These are phyloP conservation scores for Penstemon barbatus DNA, from an alignment of 257 asterid genomes.

Conservation along the genomic window DNA sequence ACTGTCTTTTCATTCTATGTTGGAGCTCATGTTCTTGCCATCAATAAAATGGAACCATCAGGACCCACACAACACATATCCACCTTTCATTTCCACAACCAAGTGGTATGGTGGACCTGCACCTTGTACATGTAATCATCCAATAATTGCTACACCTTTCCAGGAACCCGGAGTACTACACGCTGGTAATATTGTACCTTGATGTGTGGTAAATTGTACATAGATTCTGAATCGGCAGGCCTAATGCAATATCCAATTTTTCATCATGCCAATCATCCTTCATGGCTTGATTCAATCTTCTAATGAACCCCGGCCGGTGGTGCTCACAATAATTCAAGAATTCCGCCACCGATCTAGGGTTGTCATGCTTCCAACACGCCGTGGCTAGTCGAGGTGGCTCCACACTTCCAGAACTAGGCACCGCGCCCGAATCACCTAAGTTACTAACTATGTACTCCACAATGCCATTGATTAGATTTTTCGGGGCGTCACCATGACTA, in stretches of 20 bases:
- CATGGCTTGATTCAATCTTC: constrained; percentile 61
- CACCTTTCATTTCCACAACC: too few species aligned
- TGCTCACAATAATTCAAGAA: constrained; percentile 47
- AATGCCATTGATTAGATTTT: constrained; percentile 48
- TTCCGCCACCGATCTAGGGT: constrained; percentile 37
- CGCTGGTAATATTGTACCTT: constrained; percentile 37
- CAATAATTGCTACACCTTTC: too few species aligned
- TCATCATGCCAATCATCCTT: constrained; percentile 56
- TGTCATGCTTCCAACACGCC: constrained; percentile 39
- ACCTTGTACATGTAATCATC: too few species aligned
- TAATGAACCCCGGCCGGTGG: constrained; percentile 51
- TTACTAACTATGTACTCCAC: constrained; percentile 39
- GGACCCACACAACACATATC: too few species aligned
- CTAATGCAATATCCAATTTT: constrained; percentile 43
- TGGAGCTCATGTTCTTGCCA: too few species aligned
- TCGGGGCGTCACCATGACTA: constrained; percentile 43
- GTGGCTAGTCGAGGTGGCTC: neutral
- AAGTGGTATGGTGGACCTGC: too few species aligned
- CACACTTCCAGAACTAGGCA: neutral
- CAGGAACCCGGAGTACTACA: constrained; percentile 20
- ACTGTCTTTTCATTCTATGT: too few species aligned
- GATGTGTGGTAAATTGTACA: constrained; percentile 36
- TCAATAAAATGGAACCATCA: too few species aligned
- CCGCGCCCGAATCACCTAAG: neutral
- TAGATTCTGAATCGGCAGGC: constrained; percentile 36